Percentiles rank a stretch among this genome's conserved stretches.
phyloP scores from a whole-genome alignment of 371 early-diverging fungal species.

The Basidiobolus meristosporus region DNA sequence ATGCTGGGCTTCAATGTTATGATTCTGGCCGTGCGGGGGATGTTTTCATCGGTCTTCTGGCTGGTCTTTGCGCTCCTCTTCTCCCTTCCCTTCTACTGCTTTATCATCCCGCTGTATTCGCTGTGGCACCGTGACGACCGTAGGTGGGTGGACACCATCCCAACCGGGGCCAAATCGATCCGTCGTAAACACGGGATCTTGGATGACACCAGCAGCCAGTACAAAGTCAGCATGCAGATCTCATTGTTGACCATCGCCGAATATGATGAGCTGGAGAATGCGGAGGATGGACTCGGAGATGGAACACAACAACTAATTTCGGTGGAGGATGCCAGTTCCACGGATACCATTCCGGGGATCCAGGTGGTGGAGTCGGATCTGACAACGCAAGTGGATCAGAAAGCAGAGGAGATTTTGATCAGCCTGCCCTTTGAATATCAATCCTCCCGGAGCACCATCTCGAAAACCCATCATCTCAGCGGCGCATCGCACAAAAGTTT shows the following conservation, averaged over 20 bases:
- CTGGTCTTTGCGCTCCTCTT: conserved; percentile 45
- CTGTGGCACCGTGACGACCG: conserved; percentile 97
- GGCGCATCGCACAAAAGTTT: too few species aligned
- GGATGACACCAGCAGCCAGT: not conserved
- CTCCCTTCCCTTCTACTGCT: conserved; percentile 66
- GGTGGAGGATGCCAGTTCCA: too few species aligned
- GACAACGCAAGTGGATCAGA: too few species aligned
- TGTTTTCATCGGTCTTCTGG: conserved; percentile 87
- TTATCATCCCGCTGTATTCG: conserved; percentile 65
- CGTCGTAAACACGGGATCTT: conserved; percentile 42
- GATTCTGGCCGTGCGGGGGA: conserved; percentile 62
- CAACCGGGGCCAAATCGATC: conserved; percentile 4
- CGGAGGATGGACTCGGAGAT: too few species aligned
- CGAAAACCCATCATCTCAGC: too few species aligned
- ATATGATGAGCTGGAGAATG: not conserved
- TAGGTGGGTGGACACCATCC: conserved; percentile 93
- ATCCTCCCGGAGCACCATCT: too few species aligned
- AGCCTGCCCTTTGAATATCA: too few species aligned
- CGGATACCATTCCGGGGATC: too few species aligned
- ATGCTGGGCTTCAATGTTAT: conserved; percentile 71
- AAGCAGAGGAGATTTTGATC: too few species aligned
- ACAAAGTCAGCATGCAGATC: not conserved
- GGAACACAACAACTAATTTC: too few species aligned
- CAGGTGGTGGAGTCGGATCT: too few species aligned
- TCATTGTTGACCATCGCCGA: not conserved